Base-by-base conservation (phyloP, 768 basidiomycete species). In the Strobilomyces confusus region DNA sequence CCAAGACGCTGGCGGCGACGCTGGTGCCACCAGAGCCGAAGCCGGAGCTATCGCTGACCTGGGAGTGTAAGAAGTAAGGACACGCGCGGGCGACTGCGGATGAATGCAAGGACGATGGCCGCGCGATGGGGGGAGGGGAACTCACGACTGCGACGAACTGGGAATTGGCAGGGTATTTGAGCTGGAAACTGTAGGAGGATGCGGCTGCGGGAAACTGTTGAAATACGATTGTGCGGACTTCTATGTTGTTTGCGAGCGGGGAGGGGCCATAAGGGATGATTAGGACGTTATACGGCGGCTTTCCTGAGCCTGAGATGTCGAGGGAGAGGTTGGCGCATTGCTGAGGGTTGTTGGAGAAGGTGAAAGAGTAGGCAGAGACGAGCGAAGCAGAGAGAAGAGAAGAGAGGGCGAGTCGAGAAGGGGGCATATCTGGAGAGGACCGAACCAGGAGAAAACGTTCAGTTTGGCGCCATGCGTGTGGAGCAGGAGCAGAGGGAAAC, bases 11-110 rank as follows among this genome's bases (percentile, higher is more conserved):
- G 2, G 80, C 83, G 2, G 81, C 79, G 4, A 80, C 81, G 52
- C 84, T 89, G 1, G 89, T 89, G 4, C 89, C 89, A 7, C 89
- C 89, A 0, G 82, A 73, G 7, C 84, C 89, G 63, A 89, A 89
- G 1, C 78, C 79, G 1, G 73, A 71, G 42, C 65, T 68, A 58
- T 86, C 85, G 63, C 81, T 82, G 58, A 86, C 75, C 84, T 85
- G 56, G 19, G 37, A 33, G n/a, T n/a, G n/a, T n/a, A 22, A 4
- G 33, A 15, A 34, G 40, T 51, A 6, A 44, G 46, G n/a, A 48
- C 34, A 11, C 17, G 12, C 4, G 19, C 5, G 3, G 37, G 20
- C 4, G 20, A 15, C 17, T 17, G 19, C 29, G 15, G 36, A 23
- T 41, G 13, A 32, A 29, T 26, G 7, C 13, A 22, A 13, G 2